phyloP scores from a whole-genome alignment of 441 rosid genomes.

The Populus hybrid region DNA sequence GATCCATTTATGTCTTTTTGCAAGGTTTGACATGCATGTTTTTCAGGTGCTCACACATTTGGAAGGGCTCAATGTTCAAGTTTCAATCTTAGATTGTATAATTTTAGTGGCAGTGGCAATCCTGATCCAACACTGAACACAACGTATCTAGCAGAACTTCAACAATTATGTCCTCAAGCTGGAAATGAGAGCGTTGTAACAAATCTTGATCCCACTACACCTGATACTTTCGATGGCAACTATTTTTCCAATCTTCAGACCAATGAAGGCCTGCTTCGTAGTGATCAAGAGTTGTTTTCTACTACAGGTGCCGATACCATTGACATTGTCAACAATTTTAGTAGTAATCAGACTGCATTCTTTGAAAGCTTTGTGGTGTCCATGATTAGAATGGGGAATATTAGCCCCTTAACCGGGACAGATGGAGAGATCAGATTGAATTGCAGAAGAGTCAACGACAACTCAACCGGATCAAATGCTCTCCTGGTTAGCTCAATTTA shows the following conservation, averaged over 20 bases:
- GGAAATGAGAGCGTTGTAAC: conserved; percentile 38
- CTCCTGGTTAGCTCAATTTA: conserved; percentile 5
- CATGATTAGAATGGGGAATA: conserved; percentile 58
- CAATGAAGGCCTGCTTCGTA: conserved; percentile 39
- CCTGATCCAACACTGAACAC: conserved; percentile 57
- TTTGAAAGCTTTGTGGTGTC: conserved; percentile 42
- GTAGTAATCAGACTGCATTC: conserved; percentile 32
- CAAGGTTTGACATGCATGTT: not conserved
- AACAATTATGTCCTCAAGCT: conserved; percentile 37
- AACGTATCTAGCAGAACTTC: conserved; percentile 37
- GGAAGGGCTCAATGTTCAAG: conserved; percentile 48
- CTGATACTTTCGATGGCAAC: conserved; percentile 44
- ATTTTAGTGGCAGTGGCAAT: conserved; percentile 29
- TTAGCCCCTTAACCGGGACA: conserved; percentile 38
- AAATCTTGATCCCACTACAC: conserved; percentile 48
- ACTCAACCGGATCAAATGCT: not conserved
- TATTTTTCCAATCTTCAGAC: conserved; percentile 49
- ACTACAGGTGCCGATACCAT: conserved; percentile 36
- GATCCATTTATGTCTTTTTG: not conserved
- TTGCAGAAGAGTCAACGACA: conserved; percentile 40
- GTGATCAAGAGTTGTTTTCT: conserved; percentile 44
- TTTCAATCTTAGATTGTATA: conserved; percentile 40
- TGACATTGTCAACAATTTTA: conserved; percentile 36
- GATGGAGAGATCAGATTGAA: conserved; percentile 49
- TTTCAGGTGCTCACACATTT: conserved; percentile 60